These are phyloP conservation scores for Nemania sp. DNA, from an alignment of 2,329 filamentous ascomycete species.

Conservation along the genomic window DNA sequence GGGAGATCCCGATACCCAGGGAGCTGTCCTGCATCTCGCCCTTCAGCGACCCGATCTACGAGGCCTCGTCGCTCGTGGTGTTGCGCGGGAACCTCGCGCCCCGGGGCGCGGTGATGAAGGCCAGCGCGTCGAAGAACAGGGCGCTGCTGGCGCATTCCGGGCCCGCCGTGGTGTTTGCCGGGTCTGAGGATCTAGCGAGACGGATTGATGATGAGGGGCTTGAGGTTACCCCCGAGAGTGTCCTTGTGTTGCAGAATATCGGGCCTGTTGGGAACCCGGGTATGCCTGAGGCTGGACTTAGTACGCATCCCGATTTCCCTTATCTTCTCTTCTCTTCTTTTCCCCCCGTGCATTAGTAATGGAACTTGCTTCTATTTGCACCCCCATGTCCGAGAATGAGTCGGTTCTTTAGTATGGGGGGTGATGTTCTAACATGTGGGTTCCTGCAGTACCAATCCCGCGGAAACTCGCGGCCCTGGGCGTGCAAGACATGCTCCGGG, in stretches of 20 bases:
- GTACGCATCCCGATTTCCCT: not conserved
- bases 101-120: slow-evolving; percentile 87
- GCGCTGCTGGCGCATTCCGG: slow-evolving; percentile 61
- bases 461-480: slow-evolving; percentile 82
- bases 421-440: not conserved
- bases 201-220: slow-evolving; percentile 70
- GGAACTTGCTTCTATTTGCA: not conserved
- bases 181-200: slow-evolving; percentile 78
- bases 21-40: slow-evolving; percentile 69
- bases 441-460: slow-evolving; percentile 64
- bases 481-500: slow-evolving; percentile 81
- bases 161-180: slow-evolving; percentile 73
- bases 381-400: not conserved
- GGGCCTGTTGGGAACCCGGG: slow-evolving; percentile 90
- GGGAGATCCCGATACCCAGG: slow-evolving; percentile 64
- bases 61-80: slow-evolving; percentile 83
- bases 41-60: slow-evolving; percentile 74
- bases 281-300: slow-evolving; percentile 85
- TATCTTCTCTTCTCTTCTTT: not conserved
- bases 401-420: not conserved
- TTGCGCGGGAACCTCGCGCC: slow-evolving; percentile 86
- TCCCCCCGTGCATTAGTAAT: not conserved
- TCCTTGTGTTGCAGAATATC: slow-evolving; percentile 88
- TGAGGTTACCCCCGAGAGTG: slow-evolving; percentile 69
- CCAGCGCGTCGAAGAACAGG: slow-evolving; percentile 85